phyloP scores from a whole-genome alignment of 1,284 basidiomycete genomes.

The Leccinum fuscescens region DNA sequence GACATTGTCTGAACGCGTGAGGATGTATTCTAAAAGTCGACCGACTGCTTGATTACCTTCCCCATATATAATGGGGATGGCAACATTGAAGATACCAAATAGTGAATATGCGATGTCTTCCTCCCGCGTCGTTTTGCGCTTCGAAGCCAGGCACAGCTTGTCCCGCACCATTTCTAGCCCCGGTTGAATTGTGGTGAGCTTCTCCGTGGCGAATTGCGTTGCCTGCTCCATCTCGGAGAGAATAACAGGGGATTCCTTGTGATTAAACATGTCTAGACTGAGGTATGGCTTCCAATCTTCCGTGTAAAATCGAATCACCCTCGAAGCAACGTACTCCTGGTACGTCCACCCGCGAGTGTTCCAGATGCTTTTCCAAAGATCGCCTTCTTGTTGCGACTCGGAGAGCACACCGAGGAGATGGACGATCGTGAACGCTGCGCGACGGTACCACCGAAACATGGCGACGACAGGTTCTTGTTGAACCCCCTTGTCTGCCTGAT shows the following conservation, averaged over 20 bases:
- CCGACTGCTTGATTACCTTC: too few relatives aligned
- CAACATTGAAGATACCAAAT: too few relatives aligned
- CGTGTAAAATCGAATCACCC: background rate
- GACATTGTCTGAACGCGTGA: too few relatives aligned
- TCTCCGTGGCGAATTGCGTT: background rate
- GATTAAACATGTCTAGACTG: background rate
- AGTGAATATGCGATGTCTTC: too few relatives aligned
- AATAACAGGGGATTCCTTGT: background rate
- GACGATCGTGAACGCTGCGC: background rate
- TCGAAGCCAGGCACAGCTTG: too few relatives aligned
- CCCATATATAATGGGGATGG: too few relatives aligned
- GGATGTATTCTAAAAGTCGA: too few relatives aligned
- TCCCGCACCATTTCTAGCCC: too few relatives aligned
- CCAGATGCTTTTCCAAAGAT: background rate
- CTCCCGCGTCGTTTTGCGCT: too few relatives aligned
- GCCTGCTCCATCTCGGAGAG: background rate
- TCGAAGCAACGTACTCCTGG: background rate
- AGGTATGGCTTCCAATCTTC: background rate
- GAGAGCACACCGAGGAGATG: background rate
- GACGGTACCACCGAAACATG: background rate
- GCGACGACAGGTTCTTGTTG: background rate
- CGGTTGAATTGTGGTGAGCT: background rate
- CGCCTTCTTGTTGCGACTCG: background rate
- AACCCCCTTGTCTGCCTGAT: background rate
- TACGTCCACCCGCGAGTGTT: background rate